Evolutionary conservation across 202 grass and related monocot genomes (phyloP).

Genomic region (Setaria italica): DNA sequence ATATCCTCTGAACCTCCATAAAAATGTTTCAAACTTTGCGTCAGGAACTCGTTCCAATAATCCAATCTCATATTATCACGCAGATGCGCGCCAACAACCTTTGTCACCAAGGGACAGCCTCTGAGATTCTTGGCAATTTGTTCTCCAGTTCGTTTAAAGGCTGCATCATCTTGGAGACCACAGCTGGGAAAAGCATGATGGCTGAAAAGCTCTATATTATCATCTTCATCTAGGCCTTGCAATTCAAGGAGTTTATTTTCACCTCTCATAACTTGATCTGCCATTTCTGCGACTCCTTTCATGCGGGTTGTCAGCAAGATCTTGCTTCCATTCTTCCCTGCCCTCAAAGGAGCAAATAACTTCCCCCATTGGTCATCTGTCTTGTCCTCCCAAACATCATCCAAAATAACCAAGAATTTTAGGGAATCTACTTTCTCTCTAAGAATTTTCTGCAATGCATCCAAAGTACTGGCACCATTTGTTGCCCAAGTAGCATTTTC

Average conservation of each 20-base stretch:
- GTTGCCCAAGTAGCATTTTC: neutral
- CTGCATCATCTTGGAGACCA: too few species aligned
- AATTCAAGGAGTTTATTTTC: neutral
- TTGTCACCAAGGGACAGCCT: constrained; percentile 53
- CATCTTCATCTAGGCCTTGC: too few species aligned
- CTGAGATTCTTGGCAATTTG: constrained; percentile 39
- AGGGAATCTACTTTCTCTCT: constrained; percentile 26
- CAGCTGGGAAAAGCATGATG: too few species aligned
- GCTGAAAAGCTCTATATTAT: too few species aligned
- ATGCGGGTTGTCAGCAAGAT: neutral
- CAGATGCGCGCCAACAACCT: constrained; percentile 20
- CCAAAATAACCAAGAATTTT: constrained; percentile 42
- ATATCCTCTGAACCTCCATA: constrained; percentile 24
- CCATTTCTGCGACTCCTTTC: neutral
- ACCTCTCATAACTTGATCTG: neutral
- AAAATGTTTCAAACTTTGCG: constrained; percentile 27
- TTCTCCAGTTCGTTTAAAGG: neutral
- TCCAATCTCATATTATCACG: neutral
- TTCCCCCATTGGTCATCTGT: constrained; percentile 37
- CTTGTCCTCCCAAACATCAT: constrained; percentile 56
- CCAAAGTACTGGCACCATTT: neutral
- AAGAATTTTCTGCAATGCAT: constrained; percentile 19
- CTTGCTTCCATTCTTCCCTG: constrained; percentile 34
- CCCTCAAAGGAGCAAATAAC: constrained; percentile 39
- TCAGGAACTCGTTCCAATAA: constrained; percentile 18